Conservation (phyloP, 305 asterid species). For the Solanum chacoense region DNA sequence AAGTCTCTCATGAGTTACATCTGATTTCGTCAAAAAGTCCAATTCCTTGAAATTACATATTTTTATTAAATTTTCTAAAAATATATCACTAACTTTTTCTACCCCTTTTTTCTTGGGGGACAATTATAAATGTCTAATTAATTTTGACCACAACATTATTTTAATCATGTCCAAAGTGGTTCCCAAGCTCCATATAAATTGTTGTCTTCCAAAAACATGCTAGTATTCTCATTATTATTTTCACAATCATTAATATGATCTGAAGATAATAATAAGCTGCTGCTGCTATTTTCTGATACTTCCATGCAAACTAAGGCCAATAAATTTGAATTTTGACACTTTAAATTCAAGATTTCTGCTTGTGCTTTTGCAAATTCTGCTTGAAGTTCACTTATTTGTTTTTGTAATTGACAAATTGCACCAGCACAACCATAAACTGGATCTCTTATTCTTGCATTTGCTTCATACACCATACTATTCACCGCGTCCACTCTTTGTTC, state of each 20-base stretch:
- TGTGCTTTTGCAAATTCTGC: slow-evolving; percentile 6
- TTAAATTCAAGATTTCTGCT: slow-evolving; percentile 5
- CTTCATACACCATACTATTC: slow-evolving; percentile 9
- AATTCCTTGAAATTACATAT: not conserved
- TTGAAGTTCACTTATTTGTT: slow-evolving; percentile 5
- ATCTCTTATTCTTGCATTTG: slow-evolving; percentile 7
- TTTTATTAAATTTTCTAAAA: not conserved
- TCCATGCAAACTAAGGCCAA: slow-evolving; percentile 7
- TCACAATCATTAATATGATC: not conserved
- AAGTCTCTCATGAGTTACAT: not conserved
- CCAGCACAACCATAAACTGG: slow-evolving; percentile 13
- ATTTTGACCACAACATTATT: not conserved
- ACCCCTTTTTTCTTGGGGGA: not conserved
- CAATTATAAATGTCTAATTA: not conserved
- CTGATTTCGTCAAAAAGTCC: not conserved
- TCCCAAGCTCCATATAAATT: slow-evolving; percentile 52
- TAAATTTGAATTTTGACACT: slow-evolving; percentile 6
- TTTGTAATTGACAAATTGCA: slow-evolving; percentile 5
- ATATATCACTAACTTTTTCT: not conserved
- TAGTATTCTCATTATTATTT: not conserved
- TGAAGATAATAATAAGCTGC: not conserved
- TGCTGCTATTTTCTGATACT: not conserved
- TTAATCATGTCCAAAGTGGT: slow-evolving; percentile 57
- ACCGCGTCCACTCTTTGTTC: slow-evolving; percentile 3
- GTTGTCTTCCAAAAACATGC: slow-evolving; percentile 39